Conservation (phyloP, 2,329 filamentous ascomycete genomes). For the Fusarium pseudocircinatum region DNA sequence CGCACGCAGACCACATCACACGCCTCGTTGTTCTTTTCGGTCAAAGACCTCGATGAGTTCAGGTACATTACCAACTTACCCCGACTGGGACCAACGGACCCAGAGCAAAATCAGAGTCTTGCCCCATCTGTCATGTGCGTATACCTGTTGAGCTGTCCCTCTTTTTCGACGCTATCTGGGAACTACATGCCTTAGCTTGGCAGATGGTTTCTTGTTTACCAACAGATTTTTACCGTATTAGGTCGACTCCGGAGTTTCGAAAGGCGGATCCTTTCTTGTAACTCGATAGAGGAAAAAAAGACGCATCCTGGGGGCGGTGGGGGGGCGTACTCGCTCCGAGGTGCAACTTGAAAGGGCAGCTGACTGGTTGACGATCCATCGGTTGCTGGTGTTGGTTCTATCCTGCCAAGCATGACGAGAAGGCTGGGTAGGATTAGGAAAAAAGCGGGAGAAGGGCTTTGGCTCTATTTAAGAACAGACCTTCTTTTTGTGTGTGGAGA, state of each 20-base stretch:
- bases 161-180: conserved; percentile 16
- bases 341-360: conserved; percentile 20
- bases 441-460: background rate
- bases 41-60: conserved; percentile 5
- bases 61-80: conserved; percentile 8
- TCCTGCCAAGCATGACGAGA: conserved; percentile 31
- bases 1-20: conserved; percentile 7
- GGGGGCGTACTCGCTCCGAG: background rate
- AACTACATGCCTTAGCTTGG: conserved; percentile 23
- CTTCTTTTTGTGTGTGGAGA: conserved; percentile 23
- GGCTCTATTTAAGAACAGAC: conserved; percentile 28
- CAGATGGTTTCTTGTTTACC: background rate
- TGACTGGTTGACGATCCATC: conserved; percentile 11
- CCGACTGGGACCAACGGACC: background rate
- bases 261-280: conserved; percentile 1
- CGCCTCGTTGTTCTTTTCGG: conserved; percentile 1
- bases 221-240: background rate
- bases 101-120: background rate
- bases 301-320: conserved; percentile 14
- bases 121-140: conserved; percentile 18
- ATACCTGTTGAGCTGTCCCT: conserved; percentile 1
- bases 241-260: background rate
- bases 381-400: conserved; percentile 6
- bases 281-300: conserved; percentile 30
- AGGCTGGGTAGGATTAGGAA: conserved; percentile 11